Percentiles rank a stretch among this genome's conserved stretches.
phyloP scores from a whole-genome alignment of 2,329 filamentous ascomycete species.

The Phaeomoniella chlamydospora region DNA sequence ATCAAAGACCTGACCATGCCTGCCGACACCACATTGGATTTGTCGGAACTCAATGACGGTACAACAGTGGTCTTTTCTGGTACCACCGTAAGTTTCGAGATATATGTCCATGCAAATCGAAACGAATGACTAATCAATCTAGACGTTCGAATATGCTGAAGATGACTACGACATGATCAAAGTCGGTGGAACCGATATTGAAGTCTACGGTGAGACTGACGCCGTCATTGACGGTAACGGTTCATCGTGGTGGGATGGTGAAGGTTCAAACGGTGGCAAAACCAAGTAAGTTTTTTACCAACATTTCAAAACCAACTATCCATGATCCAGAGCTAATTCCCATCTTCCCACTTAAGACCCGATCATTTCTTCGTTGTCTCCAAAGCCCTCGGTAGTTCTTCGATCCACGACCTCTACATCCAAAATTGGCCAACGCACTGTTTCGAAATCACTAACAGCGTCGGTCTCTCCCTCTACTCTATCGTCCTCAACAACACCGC shows the following conservation, averaged over 20 bases:
- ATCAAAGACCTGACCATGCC: constrained; percentile 25
- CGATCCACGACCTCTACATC: constrained; percentile 22
- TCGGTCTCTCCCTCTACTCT: constrained; percentile 19
- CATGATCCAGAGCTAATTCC: too few relatives aligned
- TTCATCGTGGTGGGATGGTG: constrained; percentile 27
- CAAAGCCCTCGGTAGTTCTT: constrained; percentile 23
- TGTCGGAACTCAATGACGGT: constrained; percentile 23
- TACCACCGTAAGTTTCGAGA: too few relatives aligned
- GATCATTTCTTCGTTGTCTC: constrained; percentile 24
- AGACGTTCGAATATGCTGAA: constrained; percentile 16
- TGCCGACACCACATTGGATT: constrained; percentile 22
- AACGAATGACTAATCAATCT: too few relatives aligned
- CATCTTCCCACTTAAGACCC: too few relatives aligned
- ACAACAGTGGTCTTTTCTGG: constrained; percentile 27
- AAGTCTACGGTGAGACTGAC: constrained; percentile 20
- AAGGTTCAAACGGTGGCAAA: constrained; percentile 31
- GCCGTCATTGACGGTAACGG: constrained; percentile 25
- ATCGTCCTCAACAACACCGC: constrained; percentile 25
- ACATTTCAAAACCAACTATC: too few relatives aligned
- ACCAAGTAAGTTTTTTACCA: neutral
- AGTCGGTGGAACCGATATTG: constrained; percentile 23
- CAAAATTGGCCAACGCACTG: constrained; percentile 25
- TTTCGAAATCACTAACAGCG: constrained; percentile 20
- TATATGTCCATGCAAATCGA: too few relatives aligned
- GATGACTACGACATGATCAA: constrained; percentile 22